A percentile compares a stretch with the other conserved stretches of the same genome.
These are phyloP conservation scores for Trichosporon faecale DNA, from an alignment of 1,284 basidiomycete species.

Conservation along the genomic window DNA sequence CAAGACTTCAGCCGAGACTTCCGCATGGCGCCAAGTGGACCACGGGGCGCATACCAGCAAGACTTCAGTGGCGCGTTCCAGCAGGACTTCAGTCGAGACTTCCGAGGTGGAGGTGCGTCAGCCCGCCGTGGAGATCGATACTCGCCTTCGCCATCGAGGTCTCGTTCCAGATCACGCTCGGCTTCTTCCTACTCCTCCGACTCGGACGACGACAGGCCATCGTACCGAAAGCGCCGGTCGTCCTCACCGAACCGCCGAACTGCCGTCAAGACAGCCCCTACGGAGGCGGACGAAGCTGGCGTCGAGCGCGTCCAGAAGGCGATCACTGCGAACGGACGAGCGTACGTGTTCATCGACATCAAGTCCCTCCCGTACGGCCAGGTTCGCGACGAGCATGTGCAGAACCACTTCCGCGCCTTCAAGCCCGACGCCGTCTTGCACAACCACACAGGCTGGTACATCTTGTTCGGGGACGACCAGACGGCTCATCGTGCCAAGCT, in stretches of 20 bases:
- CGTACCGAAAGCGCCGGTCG: conserved; percentile 23
- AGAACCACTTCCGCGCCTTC: conserved; percentile 47
- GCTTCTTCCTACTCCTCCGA: conserved; percentile 30
- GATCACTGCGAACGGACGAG: conserved; percentile 35
- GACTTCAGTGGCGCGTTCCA: conserved; percentile 12
- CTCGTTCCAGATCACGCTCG: conserved; percentile 23
- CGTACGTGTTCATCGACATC: conserved; percentile 43
- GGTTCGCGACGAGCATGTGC: conserved; percentile 34
- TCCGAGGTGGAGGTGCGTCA: conserved; percentile 11
- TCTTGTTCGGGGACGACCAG: conserved; percentile 40
- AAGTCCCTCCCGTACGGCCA: conserved; percentile 31
- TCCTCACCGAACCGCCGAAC: conserved; percentile 21
- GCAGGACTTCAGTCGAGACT: conserved; percentile 27
- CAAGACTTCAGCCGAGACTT: conserved; percentile 5
- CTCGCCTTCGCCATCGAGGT: conserved; percentile 18
- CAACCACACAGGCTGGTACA: conserved; percentile 44
- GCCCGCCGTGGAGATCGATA: conserved; percentile 16
- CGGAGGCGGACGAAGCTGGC: conserved; percentile 32
- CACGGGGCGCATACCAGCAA: background rate
- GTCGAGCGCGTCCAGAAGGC: conserved; percentile 34
- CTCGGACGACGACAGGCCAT: conserved; percentile 33
- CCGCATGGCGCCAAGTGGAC: background rate
- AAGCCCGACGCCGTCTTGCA: conserved; percentile 42
- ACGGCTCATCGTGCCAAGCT: conserved; percentile 35
- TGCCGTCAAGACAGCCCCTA: background rate